These are phyloP conservation scores for Nowakowskiella sp. DNA, from an alignment of 192 early-diverging fungal species.

Conservation along the genomic window DNA sequence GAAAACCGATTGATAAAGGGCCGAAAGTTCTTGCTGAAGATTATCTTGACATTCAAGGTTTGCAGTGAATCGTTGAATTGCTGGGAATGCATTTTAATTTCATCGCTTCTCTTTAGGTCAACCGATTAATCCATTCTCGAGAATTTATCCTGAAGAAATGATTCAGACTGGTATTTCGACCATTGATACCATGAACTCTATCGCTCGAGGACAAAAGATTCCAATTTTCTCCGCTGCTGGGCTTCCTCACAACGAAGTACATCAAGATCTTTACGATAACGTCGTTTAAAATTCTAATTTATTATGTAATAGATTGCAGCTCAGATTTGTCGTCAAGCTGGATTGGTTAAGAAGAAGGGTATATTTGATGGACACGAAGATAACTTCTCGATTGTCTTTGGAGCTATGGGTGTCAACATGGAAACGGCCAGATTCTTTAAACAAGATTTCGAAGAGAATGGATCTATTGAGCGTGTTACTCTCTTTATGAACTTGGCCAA, in stretches of 20 bases:
- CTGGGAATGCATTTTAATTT: background rate
- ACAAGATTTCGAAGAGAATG: conserved; percentile 99
- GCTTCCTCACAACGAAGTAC: conserved; percentile 94
- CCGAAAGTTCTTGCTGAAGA: conserved; percentile 99
- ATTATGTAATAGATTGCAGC: conserved; percentile 74
- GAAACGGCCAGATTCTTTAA: conserved; percentile 99
- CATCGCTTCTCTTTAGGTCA: conserved; percentile 42
- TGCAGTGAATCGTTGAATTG: conserved; percentile 1
- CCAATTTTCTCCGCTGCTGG: conserved; percentile 99
- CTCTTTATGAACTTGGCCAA: conserved; percentile 99
- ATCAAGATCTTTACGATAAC: background rate
- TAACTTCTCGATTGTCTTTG: conserved; percentile 99
- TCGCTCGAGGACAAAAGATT: conserved; percentile 99
- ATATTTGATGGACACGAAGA: conserved; percentile 94
- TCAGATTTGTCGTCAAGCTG: conserved; percentile 98
- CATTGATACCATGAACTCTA: conserved; percentile 99
- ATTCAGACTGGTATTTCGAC: conserved; percentile 99
- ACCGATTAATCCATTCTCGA: conserved; percentile 98
- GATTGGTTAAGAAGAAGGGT: conserved; percentile 91
- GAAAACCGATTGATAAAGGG: conserved; percentile 98
- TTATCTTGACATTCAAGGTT: conserved; percentile 90
- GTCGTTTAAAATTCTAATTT: background rate
- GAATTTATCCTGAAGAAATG: conserved; percentile 99
- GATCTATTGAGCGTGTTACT: conserved; percentile 95
- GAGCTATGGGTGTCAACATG: conserved; percentile 99